These are phyloP conservation scores for Torulaspora microellipsoides DNA, from an alignment of 805 yeast species.

Conservation along the genomic window DNA sequence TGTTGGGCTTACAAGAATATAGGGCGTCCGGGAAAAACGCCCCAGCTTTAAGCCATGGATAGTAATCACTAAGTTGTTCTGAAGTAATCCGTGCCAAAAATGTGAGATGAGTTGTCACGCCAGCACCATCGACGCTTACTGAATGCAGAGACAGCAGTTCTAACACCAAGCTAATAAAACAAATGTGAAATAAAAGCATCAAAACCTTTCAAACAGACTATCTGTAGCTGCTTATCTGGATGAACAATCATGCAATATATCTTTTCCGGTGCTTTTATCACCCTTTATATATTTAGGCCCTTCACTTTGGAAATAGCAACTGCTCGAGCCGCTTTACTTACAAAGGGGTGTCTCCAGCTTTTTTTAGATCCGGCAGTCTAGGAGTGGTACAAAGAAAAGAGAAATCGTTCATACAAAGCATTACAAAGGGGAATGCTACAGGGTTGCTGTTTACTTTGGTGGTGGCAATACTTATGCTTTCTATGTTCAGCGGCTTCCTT, in stretches of 20 bases:
- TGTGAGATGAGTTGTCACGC: constrained; percentile 24
- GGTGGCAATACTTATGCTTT: constrained; percentile 26
- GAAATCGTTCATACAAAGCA: too few species aligned
- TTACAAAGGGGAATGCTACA: constrained; percentile 2
- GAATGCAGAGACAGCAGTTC: background rate
- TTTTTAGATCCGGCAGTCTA: too few species aligned
- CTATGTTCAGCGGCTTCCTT: constrained; percentile 32
- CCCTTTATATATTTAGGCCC: too few species aligned
- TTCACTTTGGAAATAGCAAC: too few species aligned
- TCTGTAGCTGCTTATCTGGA: too few species aligned
- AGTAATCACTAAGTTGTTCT: constrained; percentile 26
- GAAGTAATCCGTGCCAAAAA: constrained; percentile 29
- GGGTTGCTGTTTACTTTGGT: constrained; percentile 19
- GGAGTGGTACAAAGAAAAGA: too few species aligned
- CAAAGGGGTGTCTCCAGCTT: too few species aligned
- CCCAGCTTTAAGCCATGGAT: constrained; percentile 47
- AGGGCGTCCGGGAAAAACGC: constrained; percentile 68
- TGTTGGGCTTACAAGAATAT: constrained; percentile 53
- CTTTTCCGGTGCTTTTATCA: too few species aligned
- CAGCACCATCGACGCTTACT: constrained; percentile 14
- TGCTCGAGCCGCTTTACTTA: too few species aligned
- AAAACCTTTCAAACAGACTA: background rate
- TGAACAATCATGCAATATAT: too few species aligned
- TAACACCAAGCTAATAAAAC: background rate
- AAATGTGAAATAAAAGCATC: background rate